These are phyloP conservation scores for Kodamaea sagamina DNA, from an alignment of 805 yeast genomes.

Conservation along the genomic window DNA sequence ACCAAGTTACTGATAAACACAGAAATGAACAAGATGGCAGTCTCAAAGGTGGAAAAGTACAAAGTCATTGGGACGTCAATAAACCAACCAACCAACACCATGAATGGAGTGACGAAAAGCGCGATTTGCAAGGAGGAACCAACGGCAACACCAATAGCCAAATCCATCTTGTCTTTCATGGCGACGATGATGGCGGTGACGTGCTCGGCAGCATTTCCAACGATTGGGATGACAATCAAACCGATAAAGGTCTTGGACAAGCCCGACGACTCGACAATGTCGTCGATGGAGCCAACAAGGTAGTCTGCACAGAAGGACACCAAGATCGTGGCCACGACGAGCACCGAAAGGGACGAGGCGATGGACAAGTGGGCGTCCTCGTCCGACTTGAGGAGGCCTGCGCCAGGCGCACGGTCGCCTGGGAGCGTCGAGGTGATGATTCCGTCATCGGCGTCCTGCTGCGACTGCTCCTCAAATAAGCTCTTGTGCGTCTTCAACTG, in stretches of 20 bases:
- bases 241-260: slow-evolving; percentile 95
- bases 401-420: slow-evolving; percentile 27
- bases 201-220: slow-evolving; percentile 98
- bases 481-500: slow-evolving; percentile 85
- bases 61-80: slow-evolving; percentile 90
- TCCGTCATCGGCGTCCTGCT: slow-evolving; percentile 36
- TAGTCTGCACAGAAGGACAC: slow-evolving; percentile 93
- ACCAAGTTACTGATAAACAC: slow-evolving; percentile 86
- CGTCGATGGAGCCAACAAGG: slow-evolving; percentile 91
- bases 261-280: slow-evolving; percentile 79
- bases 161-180: slow-evolving; percentile 93
- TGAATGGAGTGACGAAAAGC: slow-evolving; percentile 89
- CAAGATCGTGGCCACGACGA: slow-evolving; percentile 67
- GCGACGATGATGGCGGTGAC: slow-evolving; percentile 96
- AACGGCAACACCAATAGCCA: slow-evolving; percentile 94
- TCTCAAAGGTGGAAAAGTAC: slow-evolving; percentile 89
- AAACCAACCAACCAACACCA: slow-evolving; percentile 93
- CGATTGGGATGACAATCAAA: slow-evolving; percentile 89
- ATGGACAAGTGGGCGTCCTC: slow-evolving; percentile 50
- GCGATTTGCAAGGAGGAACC: slow-evolving; percentile 97
- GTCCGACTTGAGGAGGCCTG: slow-evolving; percentile 11
- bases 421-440: slow-evolving; percentile 35
- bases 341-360: slow-evolving; percentile 52
- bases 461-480: slow-evolving; percentile 60
- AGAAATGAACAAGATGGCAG: slow-evolving; percentile 86